These are phyloP conservation scores for Xylariomycetidae sp. DNA, from an alignment of 2,329 filamentous ascomycete species.

Conservation along the genomic window DNA sequence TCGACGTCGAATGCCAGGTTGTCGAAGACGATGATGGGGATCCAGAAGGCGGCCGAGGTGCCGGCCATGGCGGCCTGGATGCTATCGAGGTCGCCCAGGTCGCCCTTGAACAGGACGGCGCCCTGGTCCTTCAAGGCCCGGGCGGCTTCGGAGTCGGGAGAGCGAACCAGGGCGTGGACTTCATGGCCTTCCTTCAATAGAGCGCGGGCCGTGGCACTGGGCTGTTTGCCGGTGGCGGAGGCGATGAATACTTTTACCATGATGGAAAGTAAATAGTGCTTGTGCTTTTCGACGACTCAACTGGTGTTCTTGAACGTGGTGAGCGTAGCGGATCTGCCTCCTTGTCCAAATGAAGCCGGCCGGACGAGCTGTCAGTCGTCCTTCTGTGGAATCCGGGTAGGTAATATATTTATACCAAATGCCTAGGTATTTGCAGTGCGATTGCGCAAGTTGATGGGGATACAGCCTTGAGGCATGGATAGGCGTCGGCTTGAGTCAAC, in stretches of 20 bases:
- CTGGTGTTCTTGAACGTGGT: no score
- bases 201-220: constrained; percentile 5
- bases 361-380: no score
- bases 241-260: constrained; percentile 16
- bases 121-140: constrained; percentile 7
- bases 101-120: constrained; percentile 11
- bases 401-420: no score
- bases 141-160: constrained; percentile 6
- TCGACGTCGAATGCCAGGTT: constrained; percentile 7
- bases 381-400: no score
- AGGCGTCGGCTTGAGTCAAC: no score
- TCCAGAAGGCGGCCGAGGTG: constrained; percentile 10
- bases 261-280: no score
- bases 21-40: constrained; percentile 2
- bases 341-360: no score
- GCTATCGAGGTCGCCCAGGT: constrained; percentile 8
- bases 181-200: constrained; percentile 9
- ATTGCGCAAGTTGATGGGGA: no score
- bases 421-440: no score
- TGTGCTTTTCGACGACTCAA: no score
- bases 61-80: constrained; percentile 7
- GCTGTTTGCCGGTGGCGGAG: constrained; percentile 14
- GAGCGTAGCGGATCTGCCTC: no score
- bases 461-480: no score
- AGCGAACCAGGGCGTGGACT: constrained; percentile 10